Evolutionary conservation across 2,329 filamentous ascomycete genomes (phyloP), one percentile per base, ranked within the genome.

Genomic region (Myotisia sp.): DNA sequence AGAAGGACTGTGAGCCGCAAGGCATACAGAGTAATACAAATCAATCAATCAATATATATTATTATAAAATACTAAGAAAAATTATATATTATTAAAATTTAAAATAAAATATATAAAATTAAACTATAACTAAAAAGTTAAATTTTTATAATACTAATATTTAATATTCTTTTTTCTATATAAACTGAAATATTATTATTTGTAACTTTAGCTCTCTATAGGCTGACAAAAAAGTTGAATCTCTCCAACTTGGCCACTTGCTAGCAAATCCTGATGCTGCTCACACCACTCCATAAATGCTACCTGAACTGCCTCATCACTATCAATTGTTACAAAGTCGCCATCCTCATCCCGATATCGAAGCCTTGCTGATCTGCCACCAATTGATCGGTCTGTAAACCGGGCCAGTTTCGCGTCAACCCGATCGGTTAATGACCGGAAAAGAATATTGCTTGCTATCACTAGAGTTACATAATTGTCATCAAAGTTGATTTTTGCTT

Each of bases 231-330:
- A 87, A 41, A 90, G 71, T 55, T 92, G 82, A 56, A 93, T 92
- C 65, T 93, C 85, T 44, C 83, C 85, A 27, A 92, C 76, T 44
- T 79, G 76, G 27, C 77, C 78, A 33, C 71, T 68, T 33, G 54
- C 68, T 28, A 73, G 67, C 47, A 70, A 63, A 21, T 72, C 67
- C 40, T 68, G 65, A 48, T 76, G 69, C 45, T 76, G 78, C 51
- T 93, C 85, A 21, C 81, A 75, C 86, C 86, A 94, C 47, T 92
- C 86, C 55, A 86, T 78, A 52, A 98, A 93, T 3, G 90, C 90
- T 47, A 90, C 85, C 49, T 92, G 84, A 27, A 98, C 90, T 46
- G 94, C 90, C 49, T 98, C 90, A 49, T 98, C 90, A 41, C 80
- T 87, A 54, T 90, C 80, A 36, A 98, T 94, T 33, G 79, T 86